These are phyloP conservation scores for Furcasterigmium furcatum DNA, from an alignment of 2,329 filamentous ascomycete genomes.

Conservation along the genomic window DNA sequence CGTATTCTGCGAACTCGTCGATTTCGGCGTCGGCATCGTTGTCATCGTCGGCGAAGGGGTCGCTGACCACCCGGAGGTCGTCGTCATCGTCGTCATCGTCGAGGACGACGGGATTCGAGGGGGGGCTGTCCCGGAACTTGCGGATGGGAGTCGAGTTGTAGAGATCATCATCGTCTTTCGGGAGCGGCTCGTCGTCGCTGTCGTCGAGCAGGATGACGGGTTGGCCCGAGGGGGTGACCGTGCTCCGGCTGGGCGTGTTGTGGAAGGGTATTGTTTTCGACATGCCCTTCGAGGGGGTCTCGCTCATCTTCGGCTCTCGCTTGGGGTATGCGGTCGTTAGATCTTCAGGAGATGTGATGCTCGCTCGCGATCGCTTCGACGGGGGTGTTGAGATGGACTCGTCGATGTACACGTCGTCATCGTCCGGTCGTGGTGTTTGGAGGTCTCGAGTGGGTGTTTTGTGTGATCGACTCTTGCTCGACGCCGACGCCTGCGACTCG, in stretches of 20 bases:
- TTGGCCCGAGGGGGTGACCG: constrained; percentile 2
- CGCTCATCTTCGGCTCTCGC: constrained; percentile 2
- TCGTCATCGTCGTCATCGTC: constrained; percentile 9
- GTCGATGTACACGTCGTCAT: no score
- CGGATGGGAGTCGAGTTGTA: constrained; percentile 12
- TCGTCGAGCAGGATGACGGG: constrained; percentile 16
- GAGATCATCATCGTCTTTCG: constrained; percentile 6
- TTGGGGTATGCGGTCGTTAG: no score
- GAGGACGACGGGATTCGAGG: constrained; percentile 10
- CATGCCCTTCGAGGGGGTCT: constrained; percentile 9
- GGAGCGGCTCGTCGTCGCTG: constrained; percentile 11
- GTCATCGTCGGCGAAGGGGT: constrained; percentile 13
- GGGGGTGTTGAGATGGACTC: constrained; percentile 26
- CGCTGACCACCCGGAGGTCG: constrained; percentile 2
- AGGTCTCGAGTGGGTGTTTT: no score
- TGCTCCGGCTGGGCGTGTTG: constrained; percentile 10
- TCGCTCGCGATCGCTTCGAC: constrained; percentile 33
- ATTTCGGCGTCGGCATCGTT: no score
- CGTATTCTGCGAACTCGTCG: constrained; percentile 43
- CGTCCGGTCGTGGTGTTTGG: no score
- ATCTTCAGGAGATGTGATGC: no score
- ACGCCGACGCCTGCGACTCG: not conserved
- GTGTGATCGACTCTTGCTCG: no score
- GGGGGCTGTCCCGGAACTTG: not conserved
- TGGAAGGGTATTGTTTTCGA: constrained; percentile 6